Evolutionary conservation across 257 asterid species (phyloP), one percentile per base, ranked within the genome.

Genomic region (Nicotiana sylvestris): DNA sequence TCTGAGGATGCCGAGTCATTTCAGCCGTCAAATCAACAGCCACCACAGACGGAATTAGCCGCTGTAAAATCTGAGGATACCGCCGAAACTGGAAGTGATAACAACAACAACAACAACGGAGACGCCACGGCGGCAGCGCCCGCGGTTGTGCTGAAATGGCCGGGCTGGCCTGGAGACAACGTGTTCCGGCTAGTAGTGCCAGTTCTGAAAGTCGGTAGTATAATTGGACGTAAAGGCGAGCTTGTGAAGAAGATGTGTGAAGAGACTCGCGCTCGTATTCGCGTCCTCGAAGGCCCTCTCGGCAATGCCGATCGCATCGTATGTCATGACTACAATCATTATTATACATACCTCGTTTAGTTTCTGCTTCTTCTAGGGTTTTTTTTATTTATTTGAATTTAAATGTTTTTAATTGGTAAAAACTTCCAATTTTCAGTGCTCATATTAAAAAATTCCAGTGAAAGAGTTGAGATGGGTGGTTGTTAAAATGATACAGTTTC

Each of bases 211-310:
- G 98, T 95, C 13, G 98, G 98, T 12, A 85, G 96, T 86, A 93
- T 95, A 81, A 93, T 95, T 70, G 98, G 98, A 82, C 93, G 97
- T 60, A 93, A 91, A 74, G 98, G 98, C 4, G 98, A 95, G 84
- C 89, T 95, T 37, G 89, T 95, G 15, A 93, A 95, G 90, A 95
- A 89, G 92, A 88, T 92, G 84, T 93, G 92, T 69, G 98, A 93
- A 87, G 98, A 95, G 78, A 93, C 98, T 10, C 90, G 93, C 1
- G 96, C 98, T 37, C 82, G 89, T 76, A 85, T 95, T 88, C 97
- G 97, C 10, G 91, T 95, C 60, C 93, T 93, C 2, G 97, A 95
- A 18, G 94, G 96, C 5, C 94, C 97, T 21, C 10, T 74, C 13
- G 82, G 89, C 56, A 89, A 96, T 29, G 87, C 95, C 37, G 97